Evolutionary conservation across 139 green algal species (phyloP), one percentile per base, ranked within the genome.

Genomic region (Desmodesmus armatus): DNA sequence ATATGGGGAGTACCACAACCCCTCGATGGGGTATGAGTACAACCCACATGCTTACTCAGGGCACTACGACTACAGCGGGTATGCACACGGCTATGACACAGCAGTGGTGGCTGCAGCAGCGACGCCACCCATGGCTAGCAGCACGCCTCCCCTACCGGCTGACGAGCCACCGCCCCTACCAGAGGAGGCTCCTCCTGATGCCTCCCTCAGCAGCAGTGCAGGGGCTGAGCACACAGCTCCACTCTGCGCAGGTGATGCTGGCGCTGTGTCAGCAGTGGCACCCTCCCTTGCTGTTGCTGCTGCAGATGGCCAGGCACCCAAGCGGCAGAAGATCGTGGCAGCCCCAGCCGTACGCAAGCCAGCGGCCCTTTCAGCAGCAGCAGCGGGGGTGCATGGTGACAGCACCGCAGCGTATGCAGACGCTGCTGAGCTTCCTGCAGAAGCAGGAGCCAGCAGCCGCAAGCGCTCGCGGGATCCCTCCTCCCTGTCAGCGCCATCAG

Each of bases 251-350:
- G 58, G 60, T 39, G 43, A 72, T 55, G 39, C 58, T 39, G 31
- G 41, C 19, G 58, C 40, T 27, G 23, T 63, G 11, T 37, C 53
- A 31, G 55, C 65, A 74, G 65, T 63, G 39, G 73, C 67, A 31
- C 73, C 15, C 44, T 63, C 66, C 33, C 73, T 49, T 47, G 73
- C 29, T 51, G 63, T 7, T 39, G 7, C 47, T 66, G 47, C 23
- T 1, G 23, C 13, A 21, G 70, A 79, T 6, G 23, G 25, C n/a
- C 15, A 33, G 6, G n/a, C n/a, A 11, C 67, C 27, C 85, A 87
- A 65, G 60, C 76, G 40, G 84, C 55, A 35, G 13, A n/a, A n/a
- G n/a, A n/a, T n/a, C n/a, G n/a, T n/a, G n/a, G n/a, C 58, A 41
- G 55, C 58, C 35, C 58, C 39, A 63, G 47, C 27, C 9, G 60